Base-by-base conservation (phyloP, 345 rosid genomes). In the Boechera stricta region DNA sequence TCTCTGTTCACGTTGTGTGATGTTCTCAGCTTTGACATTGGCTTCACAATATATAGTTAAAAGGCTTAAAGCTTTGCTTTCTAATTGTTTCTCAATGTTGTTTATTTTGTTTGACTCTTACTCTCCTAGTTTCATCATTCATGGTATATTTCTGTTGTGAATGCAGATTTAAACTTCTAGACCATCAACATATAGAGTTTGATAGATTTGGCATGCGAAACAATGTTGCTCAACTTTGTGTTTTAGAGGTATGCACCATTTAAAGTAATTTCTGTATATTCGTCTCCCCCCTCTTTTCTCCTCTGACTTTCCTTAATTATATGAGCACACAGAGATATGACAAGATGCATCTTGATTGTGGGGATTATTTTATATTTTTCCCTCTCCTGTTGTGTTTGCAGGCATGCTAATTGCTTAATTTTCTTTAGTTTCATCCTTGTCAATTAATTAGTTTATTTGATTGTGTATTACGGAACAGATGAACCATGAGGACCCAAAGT, bases 201-300 rank as follows among this genome's bases (percentile, higher is more conserved):
- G 89, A 79, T 82, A 84, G 57, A 39, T 91, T 85, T 89, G 96
- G 91, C 80, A 85, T 94, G 57, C 96, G 93, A 72, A 76, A 94
- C 85, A 94, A 90, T 81, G 92, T 91, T 84, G 98, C 97, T 77
- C 97, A 91, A 77, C 85, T 94, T 74, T 94, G 98, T 85, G 85
- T 94, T 74, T 85, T 94, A 67, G 82, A 94, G 97, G 96, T 91
- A 85, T 66, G 74, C 35, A 32, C 24, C 39, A 15, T 71, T 48
- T 51, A 39, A 18, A 51, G 69, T 39, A 39, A 31, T 61, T 11
- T 10, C 51, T 60, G 9, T 60, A 38, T 9, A 36, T 13, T 60
- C 65, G 5, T 11, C 9, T 36, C 28, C 28, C 39, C 62, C 3
- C 38, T 13, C 18, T 29, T 5, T 55, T 10, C 0, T 54, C 11